Evolutionary conservation across 768 basidiomycete species (phyloP).

Genomic region (Tephrocybe rancida): DNA sequence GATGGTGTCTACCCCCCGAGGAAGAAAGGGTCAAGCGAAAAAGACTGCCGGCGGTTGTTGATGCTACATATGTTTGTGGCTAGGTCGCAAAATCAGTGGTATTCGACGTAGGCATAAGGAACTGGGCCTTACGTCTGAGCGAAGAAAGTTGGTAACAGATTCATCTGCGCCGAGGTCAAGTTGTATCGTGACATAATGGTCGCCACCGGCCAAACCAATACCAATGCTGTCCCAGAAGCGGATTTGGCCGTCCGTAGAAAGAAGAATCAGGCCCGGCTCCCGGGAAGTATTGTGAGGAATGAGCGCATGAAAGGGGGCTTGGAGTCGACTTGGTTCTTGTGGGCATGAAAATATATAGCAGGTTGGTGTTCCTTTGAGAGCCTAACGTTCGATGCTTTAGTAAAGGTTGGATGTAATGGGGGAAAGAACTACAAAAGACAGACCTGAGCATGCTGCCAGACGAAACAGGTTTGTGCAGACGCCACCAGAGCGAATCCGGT

Average conservation of each 20-base stretch:
- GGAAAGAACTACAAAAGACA: conserved; percentile 9
- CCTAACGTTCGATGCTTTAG: conserved; percentile 30
- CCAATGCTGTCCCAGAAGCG: conserved; percentile 90
- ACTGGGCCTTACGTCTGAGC: conserved; percentile 55
- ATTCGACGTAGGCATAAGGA: conserved; percentile 5
- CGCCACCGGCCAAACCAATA: conserved; percentile 80
- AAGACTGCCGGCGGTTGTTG: conserved; percentile 68
- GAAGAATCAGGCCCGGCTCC: conserved; percentile 87
- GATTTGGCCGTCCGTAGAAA: conserved; percentile 69
- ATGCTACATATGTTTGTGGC: conserved; percentile 68
- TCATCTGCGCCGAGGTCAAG: conserved; percentile 57
- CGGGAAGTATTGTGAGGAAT: conserved; percentile 67
- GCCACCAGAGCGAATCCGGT: conserved; percentile 78
- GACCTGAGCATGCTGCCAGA: conserved; percentile 81
- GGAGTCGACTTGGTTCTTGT: conserved; percentile 35
- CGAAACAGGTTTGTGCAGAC: conserved; percentile 75
- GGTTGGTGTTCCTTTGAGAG: conserved; percentile 72
- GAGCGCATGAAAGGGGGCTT: conserved; percentile 60
- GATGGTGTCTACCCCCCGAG: conserved; percentile 66
- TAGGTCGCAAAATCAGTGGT: conserved; percentile 23
- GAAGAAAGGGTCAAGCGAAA: conserved; percentile 68
- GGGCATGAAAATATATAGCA: conserved; percentile 86
- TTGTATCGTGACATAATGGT: conserved; percentile 55
- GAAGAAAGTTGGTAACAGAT: conserved; percentile 64
- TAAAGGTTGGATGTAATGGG: neutral